Evolutionary conservation across 495 filamentous ascomycete genomes (phyloP), one percentile per base, ranked within the genome.

Genomic region (Daldinia caldariorum): DNA sequence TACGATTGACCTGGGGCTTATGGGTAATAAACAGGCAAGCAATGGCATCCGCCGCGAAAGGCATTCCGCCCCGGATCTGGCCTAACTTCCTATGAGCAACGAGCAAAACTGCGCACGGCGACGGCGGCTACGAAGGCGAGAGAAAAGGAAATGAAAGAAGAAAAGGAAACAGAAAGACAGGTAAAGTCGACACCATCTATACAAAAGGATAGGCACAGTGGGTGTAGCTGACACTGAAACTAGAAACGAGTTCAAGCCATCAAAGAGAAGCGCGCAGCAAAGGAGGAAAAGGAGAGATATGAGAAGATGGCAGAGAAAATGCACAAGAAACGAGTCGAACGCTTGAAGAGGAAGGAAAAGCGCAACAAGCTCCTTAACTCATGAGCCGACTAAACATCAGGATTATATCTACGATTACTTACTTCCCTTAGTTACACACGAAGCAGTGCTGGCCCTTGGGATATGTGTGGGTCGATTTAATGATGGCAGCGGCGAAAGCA

Each of bases 301-400:
- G 93, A 94, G 81, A 94, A 93, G 83, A 88, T 99, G 89, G 95
- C 92, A 32, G 91, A 94, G 80, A 97, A 93, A 83, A 98, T 99
- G 95, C 95, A 98, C 78, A 88, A 84, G 78, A 97, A 97, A 85
- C 84, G 94, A 69, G 90, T 99, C 26, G 95, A 99, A 81, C 87
- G 95, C 67, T 74, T 97, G 79, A 97, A 92, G 89, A 86, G 94
- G 77, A 89, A 92, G 78, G 95, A 98, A 85, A 98, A 97, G 88
- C 88, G 95, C 78, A 99, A 98, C 80, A 98, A 97, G 83, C 81
- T 96, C 73, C 79, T 98, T 73, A 97, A 94, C 79, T 96, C 93
- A 58, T 97, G 84, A 94, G 26, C 56, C 10, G 6, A 7, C 13
- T 50, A 13, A 6, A 31, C 20, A 35, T 51, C 38, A 64, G 37